phyloP scores from a whole-genome alignment of 2,329 filamentous ascomycete species.

The Diaporthe sp. region DNA sequence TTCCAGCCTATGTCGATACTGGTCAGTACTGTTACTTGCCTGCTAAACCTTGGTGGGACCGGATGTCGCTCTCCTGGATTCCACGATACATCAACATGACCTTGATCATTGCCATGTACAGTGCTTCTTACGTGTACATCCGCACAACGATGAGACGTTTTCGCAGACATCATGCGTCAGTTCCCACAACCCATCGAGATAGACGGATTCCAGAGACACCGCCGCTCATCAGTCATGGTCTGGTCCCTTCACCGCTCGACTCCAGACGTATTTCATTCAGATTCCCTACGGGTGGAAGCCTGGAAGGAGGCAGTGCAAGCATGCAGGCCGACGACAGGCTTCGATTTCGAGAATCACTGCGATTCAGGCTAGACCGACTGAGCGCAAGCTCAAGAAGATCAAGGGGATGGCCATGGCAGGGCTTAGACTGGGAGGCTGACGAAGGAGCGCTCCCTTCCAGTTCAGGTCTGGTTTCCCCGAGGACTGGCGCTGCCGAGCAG shows the following conservation, averaged over 20 bases:
- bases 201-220: conserved; percentile 12
- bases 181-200: conserved; percentile 1
- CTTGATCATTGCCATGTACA: conserved; percentile 74
- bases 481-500: background rate
- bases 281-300: background rate
- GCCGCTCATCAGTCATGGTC: conserved; percentile 31
- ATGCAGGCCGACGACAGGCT: background rate
- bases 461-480: conserved; percentile 12
- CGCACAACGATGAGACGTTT: conserved; percentile 58
- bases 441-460: no score
- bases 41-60: conserved; percentile 76
- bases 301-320: background rate
- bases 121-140: conserved; percentile 79
- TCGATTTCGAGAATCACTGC: background rate
- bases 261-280: background rate
- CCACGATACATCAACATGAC: conserved; percentile 79
- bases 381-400: background rate
- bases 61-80: conserved; percentile 77
- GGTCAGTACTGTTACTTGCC: conserved; percentile 81
- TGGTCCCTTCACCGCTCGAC: conserved; percentile 12
- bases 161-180: conserved; percentile 46
- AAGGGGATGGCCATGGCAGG: background rate
- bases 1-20: conserved; percentile 69
- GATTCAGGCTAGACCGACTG: conserved; percentile 5
- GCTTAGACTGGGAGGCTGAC: conserved; percentile 2